Conservation (phyloP, 805 yeast genomes). For the Wickerhamiella shivajii region DNA sequence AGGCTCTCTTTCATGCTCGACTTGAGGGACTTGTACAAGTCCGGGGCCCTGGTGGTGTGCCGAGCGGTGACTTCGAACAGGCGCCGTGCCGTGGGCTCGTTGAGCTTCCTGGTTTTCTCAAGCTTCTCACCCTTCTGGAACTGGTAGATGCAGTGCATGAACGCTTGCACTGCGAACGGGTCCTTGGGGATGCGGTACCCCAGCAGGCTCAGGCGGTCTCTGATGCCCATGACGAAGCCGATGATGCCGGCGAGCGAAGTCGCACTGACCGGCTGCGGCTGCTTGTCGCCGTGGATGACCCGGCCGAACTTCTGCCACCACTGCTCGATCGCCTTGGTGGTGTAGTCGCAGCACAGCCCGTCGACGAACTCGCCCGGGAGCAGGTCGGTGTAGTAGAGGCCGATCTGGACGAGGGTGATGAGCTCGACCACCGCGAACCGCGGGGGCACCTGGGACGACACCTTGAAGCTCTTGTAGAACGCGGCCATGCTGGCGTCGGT, state of each 20-base stretch:
- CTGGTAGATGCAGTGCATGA: conserved; percentile 50
- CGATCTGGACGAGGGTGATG: conserved; percentile 57
- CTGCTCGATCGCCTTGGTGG: conserved; percentile 49
- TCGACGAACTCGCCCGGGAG: conserved; percentile 59
- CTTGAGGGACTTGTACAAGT: conserved; percentile 39
- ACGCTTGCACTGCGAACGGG: conserved; percentile 61
- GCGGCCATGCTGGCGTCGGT: conserved; percentile 70
- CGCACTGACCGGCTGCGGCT: not conserved
- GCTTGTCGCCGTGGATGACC: conserved; percentile 19
- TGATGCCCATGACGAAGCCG: conserved; percentile 58
- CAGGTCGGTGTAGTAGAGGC: conserved; percentile 62
- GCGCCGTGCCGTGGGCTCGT: conserved; percentile 38
- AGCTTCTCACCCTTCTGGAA: conserved; percentile 62
- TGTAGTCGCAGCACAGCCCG: conserved; percentile 68
- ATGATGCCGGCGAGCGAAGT: conserved; percentile 51
- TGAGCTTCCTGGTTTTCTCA: conserved; percentile 38
- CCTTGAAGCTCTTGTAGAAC: conserved; percentile 58
- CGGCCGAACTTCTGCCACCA: conserved; percentile 78
- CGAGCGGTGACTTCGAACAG: conserved; percentile 36
- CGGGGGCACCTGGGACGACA: conserved; percentile 35
- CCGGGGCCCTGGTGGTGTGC: conserved; percentile 18
- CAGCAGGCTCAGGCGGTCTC: conserved; percentile 44
- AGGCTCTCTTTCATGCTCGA: conserved; percentile 51
- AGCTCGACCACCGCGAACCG: conserved; percentile 59
- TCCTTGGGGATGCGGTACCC: conserved; percentile 59